Conservation (phyloP, 2,329 filamentous ascomycete genomes). For the Aspergillus sp. region DNA sequence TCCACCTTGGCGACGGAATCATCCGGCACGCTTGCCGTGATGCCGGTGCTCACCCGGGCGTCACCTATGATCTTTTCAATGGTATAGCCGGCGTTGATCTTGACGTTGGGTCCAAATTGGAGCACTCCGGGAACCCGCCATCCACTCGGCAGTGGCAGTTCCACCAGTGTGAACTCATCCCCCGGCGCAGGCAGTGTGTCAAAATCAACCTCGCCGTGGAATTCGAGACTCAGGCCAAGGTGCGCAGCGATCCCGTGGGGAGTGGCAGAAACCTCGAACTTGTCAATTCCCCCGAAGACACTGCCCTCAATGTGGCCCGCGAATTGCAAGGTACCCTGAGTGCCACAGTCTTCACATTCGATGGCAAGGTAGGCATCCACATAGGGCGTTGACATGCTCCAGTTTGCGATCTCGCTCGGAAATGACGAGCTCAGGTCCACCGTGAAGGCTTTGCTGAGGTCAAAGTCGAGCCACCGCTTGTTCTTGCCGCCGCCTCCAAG, state of each 20-base stretch:
- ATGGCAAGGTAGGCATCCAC: conserved; percentile 4
- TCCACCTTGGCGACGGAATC: conserved; percentile 8
- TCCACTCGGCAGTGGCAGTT: conserved; percentile 4
- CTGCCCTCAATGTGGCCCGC: conserved; percentile 10
- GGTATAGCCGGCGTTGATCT: conserved; percentile 7
- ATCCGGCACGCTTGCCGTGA: conserved; percentile 8
- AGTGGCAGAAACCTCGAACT: conserved; percentile 7
- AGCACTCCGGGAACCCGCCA: conserved; percentile 5
- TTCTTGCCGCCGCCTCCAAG: conserved; percentile 2
- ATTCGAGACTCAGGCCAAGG: conserved; percentile 5
- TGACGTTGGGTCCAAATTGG: conserved; percentile 5
- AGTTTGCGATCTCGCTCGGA: conserved; percentile 4
- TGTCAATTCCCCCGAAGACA: conserved; percentile 2
- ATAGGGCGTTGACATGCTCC: not conserved
- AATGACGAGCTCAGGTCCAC: conserved; percentile 5
- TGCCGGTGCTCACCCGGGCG: conserved; percentile 3
- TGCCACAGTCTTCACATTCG: conserved; percentile 9
- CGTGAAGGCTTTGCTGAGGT: conserved; percentile 1
- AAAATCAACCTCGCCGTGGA: conserved; percentile 4
- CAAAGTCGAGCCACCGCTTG: conserved; percentile 3
- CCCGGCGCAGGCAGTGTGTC: not conserved
- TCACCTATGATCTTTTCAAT: conserved; percentile 7
- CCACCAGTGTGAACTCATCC: conserved; percentile 2
- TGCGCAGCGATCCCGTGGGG: conserved; percentile 5
- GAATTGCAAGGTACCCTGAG: conserved; percentile 1